Evolutionary conservation across 148 eudicot genomes (phyloP).

Genomic region (Rhododendron mucronatum): DNA sequence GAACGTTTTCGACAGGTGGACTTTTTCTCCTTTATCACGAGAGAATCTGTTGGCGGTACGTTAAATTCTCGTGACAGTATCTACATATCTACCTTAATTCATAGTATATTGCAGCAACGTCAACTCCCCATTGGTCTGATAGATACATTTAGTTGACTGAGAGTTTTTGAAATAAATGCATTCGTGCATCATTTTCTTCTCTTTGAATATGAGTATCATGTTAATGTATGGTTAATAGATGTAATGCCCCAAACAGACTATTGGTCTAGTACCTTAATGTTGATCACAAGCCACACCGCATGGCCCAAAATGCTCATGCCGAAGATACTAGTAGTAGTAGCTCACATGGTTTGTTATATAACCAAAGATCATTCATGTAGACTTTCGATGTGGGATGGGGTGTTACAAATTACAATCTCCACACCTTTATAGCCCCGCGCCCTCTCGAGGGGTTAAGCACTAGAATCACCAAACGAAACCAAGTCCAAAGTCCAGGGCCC

Average conservation of each 20-base stretch:
- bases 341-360: not conserved
- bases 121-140: not conserved
- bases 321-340: not conserved
- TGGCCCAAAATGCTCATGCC: not conserved
- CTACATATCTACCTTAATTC: not conserved
- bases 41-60: conserved; percentile 75
- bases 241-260: not conserved
- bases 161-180: not conserved
- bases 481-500: not conserved
- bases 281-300: not conserved
- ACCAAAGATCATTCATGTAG: not conserved
- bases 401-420: not conserved
- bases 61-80: not conserved
- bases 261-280: not conserved
- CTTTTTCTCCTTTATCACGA: conserved; percentile 76
- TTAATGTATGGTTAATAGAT: not conserved
- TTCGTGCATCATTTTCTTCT: not conserved
- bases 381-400: not conserved
- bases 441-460: not conserved
- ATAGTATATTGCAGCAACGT: not conserved
- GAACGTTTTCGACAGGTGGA: conserved; percentile 57
- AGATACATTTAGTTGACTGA: not conserved
- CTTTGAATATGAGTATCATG: not conserved
- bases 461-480: not conserved
- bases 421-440: not conserved